Base-by-base conservation (phyloP, 2,329 filamentous ascomycete species). In the Aspergillus nomiae region DNA sequence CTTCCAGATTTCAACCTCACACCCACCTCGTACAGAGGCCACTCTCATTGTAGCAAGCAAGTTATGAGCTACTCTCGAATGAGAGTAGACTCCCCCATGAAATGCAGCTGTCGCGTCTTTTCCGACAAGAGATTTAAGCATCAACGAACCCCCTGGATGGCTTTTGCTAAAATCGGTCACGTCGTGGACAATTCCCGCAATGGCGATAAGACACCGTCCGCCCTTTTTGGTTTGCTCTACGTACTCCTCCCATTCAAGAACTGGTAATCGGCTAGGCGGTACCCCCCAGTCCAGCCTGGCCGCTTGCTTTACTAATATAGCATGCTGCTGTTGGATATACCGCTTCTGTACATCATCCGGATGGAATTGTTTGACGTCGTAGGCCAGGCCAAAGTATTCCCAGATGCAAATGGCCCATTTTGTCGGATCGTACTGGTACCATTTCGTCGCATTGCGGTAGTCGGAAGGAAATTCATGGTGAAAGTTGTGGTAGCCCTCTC, bases 401-500 rank as follows among this genome's bases (percentile, higher is more conserved):
- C 67, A 67, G 12, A 58, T 5, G 61, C 63, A 62, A 12, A 68
- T 68, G 4, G 50, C 32, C 67, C 67, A 68, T 41, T 68, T 68
- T 0, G 67, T 68, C 1, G 62, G 63, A n/a, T 68, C 65, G 28
- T 64, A 67, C 21, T 68, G 61, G 24, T 55, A 67, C 67, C 67
- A 67, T 41, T 65, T 26, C 2, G 67, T 62, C 0, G 56, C 67
- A 34, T 68, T 68, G 4, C 65, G 65, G 30, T 68, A 68, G 12
- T 67, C 67, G 0, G 58, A 59, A 5, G 67, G 67, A 12, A 68
- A 67, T 36, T 67, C 66, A 28, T 68, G 65, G 41, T 68, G 66
- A 38, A 68, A 68, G 14, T 68, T 68, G 54, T 68, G 67, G 16
- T 68, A 68, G 0, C 67, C 67, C 38, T 68, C 67, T 0, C 67